Evolutionary conservation across 208 protist species (phyloP), one percentile per base, ranked within the genome.

Genomic region (Trypanosoma mega): DNA sequence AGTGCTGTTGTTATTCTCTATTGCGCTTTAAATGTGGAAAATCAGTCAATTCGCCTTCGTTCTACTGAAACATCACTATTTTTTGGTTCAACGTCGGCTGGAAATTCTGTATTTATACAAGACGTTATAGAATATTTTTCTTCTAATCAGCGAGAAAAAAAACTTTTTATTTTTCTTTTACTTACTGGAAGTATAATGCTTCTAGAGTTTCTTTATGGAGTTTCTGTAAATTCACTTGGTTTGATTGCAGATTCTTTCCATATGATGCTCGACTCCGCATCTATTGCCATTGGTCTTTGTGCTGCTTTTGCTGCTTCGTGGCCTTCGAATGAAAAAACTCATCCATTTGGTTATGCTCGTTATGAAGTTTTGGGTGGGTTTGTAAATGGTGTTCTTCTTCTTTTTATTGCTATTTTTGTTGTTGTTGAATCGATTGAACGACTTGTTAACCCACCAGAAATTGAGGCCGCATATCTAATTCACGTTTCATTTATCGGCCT

Each of bases 211-310:
- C 3, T 82, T 20, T 95, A 94, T 72, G 92, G 88, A 23, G 33
- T 93, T 46, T 53, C 66, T 0, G 69, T 55, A 2, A 93, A 93
- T 33, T 95, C 87, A 21, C 47, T 94, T 0, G 96, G 96, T 16
- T 67, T 99, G 2, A 93, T 99, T 43, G 96, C 92, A 0, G 98
- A 99, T 82, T 87, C 90, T 3, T 98, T 98, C 60, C 98, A 99
- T 73, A 99, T 99, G 98, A 72, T 98, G 12, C 92, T 99, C 26
- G 97, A 99, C 64, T 96, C 83, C 6, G 83, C 82, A 8, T 98
- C 97, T 0, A 74, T 99, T 12, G 77, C 72, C n/a, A 94, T 98
- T 66, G 97, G 93, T 1, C 76, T 99, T 11, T 85, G 81, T 45
- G 94, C 96, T 1, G 77, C 84, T 5, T 87, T 96, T 61, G 95